Evolutionary conservation across 2,329 filamentous ascomycete genomes (phyloP).

Genomic region (Aspergillus fijiensis): DNA sequence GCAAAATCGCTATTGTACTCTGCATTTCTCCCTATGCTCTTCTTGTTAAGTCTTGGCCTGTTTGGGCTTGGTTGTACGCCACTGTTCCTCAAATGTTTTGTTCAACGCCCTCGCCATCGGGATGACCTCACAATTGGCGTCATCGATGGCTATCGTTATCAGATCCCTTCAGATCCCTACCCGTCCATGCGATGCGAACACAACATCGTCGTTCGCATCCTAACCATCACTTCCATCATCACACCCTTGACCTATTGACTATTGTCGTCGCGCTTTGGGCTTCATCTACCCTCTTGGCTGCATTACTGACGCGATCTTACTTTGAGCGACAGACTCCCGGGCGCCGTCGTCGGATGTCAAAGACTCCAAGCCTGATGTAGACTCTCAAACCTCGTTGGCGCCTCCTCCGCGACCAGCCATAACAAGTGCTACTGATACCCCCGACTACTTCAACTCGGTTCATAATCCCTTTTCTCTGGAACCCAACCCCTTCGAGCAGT

Average conservation of each 20-base stretch:
- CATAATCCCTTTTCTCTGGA: conserved; percentile 62
- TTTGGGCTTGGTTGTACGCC: conserved; percentile 35
- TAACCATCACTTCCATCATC: not conserved
- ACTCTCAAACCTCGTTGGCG: conserved; percentile 64
- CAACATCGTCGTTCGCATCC: conserved; percentile 12
- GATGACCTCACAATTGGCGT: conserved; percentile 41
- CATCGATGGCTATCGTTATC: conserved; percentile 32
- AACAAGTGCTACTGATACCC: conserved; percentile 57
- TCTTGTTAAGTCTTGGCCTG: conserved; percentile 19
- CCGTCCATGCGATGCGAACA: not conserved
- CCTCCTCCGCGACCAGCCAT: conserved; percentile 63
- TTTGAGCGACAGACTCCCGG: conserved; percentile 29
- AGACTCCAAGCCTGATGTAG: conserved; percentile 50
- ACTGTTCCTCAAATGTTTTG: conserved; percentile 28
- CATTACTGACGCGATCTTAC: conserved; percentile 25
- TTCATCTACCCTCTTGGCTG: conserved; percentile 3
- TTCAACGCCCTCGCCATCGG: conserved; percentile 29
- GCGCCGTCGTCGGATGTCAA: conserved; percentile 34
- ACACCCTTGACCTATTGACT: not conserved
- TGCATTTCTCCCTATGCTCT: conserved; percentile 13
- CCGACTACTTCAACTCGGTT: conserved; percentile 68
- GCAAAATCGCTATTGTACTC: conserved; percentile 9
- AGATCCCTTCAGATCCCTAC: conserved; percentile 12
- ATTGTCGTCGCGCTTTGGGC: conserved; percentile 6
- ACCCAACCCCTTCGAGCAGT: conserved; percentile 96